A percentile compares a stretch with the other conserved stretches of the same genome.
Evolutionary conservation across 306 rosid genomes (phyloP).

Genomic region (Cicer pinnatifidum): DNA sequence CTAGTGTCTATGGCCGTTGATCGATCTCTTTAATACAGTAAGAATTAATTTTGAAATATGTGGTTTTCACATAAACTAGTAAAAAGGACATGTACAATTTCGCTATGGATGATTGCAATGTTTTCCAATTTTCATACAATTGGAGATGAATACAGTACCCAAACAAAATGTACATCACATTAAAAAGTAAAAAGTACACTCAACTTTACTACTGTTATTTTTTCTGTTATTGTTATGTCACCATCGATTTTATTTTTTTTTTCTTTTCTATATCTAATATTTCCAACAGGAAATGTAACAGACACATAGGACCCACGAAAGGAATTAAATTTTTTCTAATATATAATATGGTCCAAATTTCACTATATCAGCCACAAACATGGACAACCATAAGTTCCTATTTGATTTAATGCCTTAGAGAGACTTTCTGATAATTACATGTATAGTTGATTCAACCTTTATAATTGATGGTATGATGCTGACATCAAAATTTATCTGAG

Average conservation of each 20-base stretch:
- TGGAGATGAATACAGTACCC: conserved; percentile 1
- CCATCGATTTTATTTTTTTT: neutral
- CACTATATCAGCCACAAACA: conserved; percentile 44
- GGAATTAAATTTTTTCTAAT: conserved; percentile 46
- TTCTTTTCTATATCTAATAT: neutral
- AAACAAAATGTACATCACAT: neutral
- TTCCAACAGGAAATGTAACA: conserved; percentile 35
- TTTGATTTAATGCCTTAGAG: conserved; percentile 33
- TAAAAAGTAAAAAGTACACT: conserved; percentile 29
- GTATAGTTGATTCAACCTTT: conserved; percentile 41
- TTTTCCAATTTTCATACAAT: conserved; percentile 20
- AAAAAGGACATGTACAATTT: conserved; percentile 45
- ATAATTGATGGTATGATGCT: conserved; percentile 45
- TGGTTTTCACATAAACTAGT: conserved; percentile 37
- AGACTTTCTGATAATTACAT: conserved; percentile 39
- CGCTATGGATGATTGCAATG: conserved; percentile 1
- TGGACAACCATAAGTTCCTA: conserved; percentile 35
- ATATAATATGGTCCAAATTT: conserved; percentile 47
- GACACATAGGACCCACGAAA: conserved; percentile 56
- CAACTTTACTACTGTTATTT: conserved; percentile 25
- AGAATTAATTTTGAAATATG: conserved; percentile 15
- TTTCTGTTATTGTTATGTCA: conserved; percentile 38
- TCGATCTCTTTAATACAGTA: neutral
- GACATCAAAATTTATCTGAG: neutral
- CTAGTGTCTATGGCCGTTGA: too few relatives aligned